Evolutionary conservation across 352 stramenopile genomes (phyloP).

Genomic region (Phytophthora sansomeana): DNA sequence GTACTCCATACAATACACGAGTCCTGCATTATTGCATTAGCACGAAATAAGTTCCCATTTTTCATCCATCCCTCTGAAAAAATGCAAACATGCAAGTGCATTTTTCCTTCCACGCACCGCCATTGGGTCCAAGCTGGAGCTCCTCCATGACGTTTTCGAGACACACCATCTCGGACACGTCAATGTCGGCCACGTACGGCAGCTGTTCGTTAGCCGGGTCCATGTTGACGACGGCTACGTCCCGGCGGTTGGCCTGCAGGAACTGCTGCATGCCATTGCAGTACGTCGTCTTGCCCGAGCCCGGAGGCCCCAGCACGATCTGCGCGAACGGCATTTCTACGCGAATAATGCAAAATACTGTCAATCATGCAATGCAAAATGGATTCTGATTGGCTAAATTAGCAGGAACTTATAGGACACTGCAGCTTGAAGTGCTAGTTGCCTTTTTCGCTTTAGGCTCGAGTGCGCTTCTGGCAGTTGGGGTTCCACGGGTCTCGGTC

Average conservation of each 20-base stretch:
- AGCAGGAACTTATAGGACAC: neutral
- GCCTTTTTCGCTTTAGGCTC: neutral
- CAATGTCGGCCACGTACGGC: constrained; percentile 84
- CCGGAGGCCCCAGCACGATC: constrained; percentile 77
- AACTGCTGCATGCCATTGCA: constrained; percentile 98
- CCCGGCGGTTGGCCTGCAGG: constrained; percentile 66
- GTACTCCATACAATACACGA: constrained; percentile 99
- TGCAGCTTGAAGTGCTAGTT: neutral
- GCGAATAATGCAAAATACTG: neutral
- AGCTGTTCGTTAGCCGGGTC: constrained; percentile 97
- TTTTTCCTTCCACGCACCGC: constrained; percentile 51
- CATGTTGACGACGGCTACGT: constrained; percentile 96
- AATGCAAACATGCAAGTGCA: no score
- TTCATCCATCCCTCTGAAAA: no score
- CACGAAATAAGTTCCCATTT: neutral
- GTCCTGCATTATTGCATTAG: constrained; percentile 41
- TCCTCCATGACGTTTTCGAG: constrained; percentile 96
- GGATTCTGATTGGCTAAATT: neutral
- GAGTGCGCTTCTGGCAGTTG: constrained; percentile 38
- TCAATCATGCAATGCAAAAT: neutral
- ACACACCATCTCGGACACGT: constrained; percentile 97
- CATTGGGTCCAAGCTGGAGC: constrained; percentile 96
- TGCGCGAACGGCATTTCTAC: constrained; percentile 78
- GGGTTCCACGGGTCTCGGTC: constrained; percentile 49
- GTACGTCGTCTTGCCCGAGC: constrained; percentile 98